phyloP scores from a whole-genome alignment of 2,329 filamentous ascomycete genomes.

The Gaeumannomyces sp. region DNA sequence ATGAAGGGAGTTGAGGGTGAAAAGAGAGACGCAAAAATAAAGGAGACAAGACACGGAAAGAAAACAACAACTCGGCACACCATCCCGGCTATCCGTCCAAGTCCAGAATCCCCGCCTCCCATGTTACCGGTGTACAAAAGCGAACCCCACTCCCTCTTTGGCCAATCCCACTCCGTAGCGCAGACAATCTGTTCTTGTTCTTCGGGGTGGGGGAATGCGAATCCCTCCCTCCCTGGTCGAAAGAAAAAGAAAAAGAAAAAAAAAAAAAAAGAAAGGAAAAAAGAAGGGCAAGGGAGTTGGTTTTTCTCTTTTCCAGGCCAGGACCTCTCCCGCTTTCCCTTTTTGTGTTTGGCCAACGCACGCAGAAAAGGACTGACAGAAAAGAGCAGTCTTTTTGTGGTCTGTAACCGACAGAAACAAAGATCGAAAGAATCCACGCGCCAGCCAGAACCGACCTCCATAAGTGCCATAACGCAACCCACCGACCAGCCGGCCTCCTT shows the following conservation, averaged over 20 bases:
- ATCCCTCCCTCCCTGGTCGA: neutral
- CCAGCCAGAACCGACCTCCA: constrained; percentile 4
- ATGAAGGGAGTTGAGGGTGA: neutral
- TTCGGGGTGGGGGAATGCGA: neutral
- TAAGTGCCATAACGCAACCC: neutral
- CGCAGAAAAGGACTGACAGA: neutral
- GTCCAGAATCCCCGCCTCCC: neutral
- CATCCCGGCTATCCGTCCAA: neutral
- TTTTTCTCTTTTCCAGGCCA: neutral
- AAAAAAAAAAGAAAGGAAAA: neutral
- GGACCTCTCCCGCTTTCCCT: neutral
- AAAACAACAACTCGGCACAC: neutral
- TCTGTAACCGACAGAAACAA: constrained; percentile 1
- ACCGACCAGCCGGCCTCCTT: constrained; percentile 4
- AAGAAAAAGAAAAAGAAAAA: neutral
- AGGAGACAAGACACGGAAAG: neutral
- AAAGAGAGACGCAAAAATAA: neutral
- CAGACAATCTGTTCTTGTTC: neutral
- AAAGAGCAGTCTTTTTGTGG: neutral
- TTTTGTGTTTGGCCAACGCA: neutral
- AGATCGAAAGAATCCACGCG: constrained; percentile 4
- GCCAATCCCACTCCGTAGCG: neutral
- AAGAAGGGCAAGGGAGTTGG: neutral
- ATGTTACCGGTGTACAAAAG: constrained; percentile 1
- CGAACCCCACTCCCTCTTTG: neutral